These are phyloP conservation scores for Apiospora kogelbergensis DNA, from an alignment of 2,329 filamentous ascomycete genomes.

Conservation along the genomic window DNA sequence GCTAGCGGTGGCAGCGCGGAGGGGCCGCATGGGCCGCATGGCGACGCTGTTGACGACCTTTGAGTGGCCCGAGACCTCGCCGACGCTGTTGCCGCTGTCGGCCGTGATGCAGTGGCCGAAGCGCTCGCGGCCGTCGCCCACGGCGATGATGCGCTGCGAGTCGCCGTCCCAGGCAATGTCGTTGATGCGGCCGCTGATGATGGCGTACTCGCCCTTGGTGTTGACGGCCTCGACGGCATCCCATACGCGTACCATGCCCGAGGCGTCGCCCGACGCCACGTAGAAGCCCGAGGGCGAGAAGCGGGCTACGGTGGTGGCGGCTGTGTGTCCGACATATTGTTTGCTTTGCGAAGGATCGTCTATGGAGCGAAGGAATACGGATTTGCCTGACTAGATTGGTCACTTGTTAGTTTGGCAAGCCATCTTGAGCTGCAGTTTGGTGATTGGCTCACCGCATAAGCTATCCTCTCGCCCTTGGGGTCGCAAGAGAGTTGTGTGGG, in stretches of 20 bases:
- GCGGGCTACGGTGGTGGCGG: conserved; percentile 85
- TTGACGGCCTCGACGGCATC: conserved; percentile 81
- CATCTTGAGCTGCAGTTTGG: background rate
- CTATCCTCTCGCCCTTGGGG: conserved; percentile 85
- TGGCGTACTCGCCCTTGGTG: conserved; percentile 91
- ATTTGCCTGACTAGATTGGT: conserved; percentile 77
- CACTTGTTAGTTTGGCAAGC: background rate
- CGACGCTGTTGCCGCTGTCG: conserved; percentile 94
- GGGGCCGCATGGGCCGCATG: conserved; percentile 84
- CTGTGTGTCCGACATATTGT: conserved; percentile 91
- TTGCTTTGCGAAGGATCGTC: conserved; percentile 81
- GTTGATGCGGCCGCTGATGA: conserved; percentile 92
- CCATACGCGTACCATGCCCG: conserved; percentile 87
- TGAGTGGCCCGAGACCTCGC: conserved; percentile 90
- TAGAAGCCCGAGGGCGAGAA: conserved; percentile 96
- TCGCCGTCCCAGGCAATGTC: conserved; percentile 98
- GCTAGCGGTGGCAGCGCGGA: conserved; percentile 85
- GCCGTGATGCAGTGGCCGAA: conserved; percentile 94
- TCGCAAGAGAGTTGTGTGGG: conserved; percentile 88
- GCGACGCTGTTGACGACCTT: conserved; percentile 89
- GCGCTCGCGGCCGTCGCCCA: conserved; percentile 90
- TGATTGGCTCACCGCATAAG: conserved; percentile 73
- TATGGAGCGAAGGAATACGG: conserved; percentile 92
- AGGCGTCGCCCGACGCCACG: conserved; percentile 85
- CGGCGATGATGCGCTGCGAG: conserved; percentile 92